Conservation (phyloP, 495 filamentous ascomycete species). For the Tuber aestivum region DNA sequence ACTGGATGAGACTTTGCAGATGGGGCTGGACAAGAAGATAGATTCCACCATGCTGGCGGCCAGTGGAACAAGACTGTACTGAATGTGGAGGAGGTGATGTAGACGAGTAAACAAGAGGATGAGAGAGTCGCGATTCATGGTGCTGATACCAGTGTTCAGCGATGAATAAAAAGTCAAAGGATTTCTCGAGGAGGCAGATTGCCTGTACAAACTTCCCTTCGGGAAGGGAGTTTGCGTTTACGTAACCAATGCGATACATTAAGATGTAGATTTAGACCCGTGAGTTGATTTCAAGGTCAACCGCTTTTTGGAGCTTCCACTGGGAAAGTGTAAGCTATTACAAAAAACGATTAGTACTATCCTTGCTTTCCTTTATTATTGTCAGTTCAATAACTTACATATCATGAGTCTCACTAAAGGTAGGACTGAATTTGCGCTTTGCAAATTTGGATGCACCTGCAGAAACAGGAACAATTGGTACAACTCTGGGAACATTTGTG, state of each 20-base stretch:
- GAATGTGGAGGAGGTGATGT: neutral
- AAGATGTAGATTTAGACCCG: fast-evolving
- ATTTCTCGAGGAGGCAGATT: neutral
- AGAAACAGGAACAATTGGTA: too few relatives aligned
- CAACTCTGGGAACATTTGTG: too few relatives aligned
- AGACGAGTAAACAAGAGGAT: neutral
- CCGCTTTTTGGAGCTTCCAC: neutral
- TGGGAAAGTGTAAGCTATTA: too few relatives aligned
- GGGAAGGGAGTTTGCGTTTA: neutral
- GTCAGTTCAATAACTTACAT: too few relatives aligned
- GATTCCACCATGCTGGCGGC: too few relatives aligned
- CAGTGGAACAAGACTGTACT: too few relatives aligned
- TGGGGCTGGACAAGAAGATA: neutral
- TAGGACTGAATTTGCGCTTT: too few relatives aligned
- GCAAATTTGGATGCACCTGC: too few relatives aligned
- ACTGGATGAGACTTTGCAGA: too few relatives aligned
- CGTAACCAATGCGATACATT: neutral
- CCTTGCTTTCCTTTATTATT: too few relatives aligned
- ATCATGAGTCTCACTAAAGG: too few relatives aligned
- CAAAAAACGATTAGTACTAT: too few relatives aligned
- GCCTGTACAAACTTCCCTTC: neutral
- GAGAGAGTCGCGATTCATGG: neutral
- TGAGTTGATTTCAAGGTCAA: neutral
- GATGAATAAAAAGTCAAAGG: neutral
- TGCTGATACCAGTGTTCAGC: neutral